Percentiles rank a stretch among this genome's conserved stretches.
phyloP scores from a whole-genome alignment of 805 yeast genomes.

The Saccharomycopsis microspora region DNA sequence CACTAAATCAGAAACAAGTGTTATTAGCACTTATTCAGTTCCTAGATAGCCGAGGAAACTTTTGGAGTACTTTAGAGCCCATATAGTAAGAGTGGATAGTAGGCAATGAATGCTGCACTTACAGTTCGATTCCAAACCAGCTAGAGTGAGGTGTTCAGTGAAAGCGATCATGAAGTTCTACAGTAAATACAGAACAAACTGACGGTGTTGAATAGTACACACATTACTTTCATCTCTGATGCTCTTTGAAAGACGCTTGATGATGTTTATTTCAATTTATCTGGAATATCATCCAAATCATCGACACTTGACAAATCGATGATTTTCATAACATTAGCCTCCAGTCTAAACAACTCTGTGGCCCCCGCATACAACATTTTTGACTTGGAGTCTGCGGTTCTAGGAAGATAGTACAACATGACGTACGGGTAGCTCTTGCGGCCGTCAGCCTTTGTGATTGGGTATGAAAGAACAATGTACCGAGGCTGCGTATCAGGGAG shows the following conservation, averaged over 20 bases:
- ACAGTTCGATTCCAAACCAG: too few relatives aligned
- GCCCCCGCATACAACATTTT: conserved; percentile 92
- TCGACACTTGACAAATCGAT: conserved; percentile 44
- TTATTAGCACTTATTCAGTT: too few relatives aligned
- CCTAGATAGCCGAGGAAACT: too few relatives aligned
- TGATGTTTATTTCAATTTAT: conserved; percentile 7
- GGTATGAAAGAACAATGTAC: conserved; percentile 66
- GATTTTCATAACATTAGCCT: conserved; percentile 56
- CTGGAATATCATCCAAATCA: conserved; percentile 51
- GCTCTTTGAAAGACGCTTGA: neutral
- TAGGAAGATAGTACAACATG: conserved; percentile 80
- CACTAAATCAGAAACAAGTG: too few relatives aligned
- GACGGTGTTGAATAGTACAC: too few relatives aligned
- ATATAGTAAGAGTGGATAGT: too few relatives aligned
- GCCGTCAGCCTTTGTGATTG: conserved; percentile 59
- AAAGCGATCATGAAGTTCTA: too few relatives aligned
- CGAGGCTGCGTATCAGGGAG: conserved; percentile 78
- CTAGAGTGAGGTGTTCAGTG: too few relatives aligned
- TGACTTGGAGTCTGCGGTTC: conserved; percentile 68
- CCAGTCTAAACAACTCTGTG: conserved; percentile 63
- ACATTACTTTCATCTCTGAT: too few relatives aligned
- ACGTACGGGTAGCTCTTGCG: conserved; percentile 65
- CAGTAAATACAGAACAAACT: too few relatives aligned
- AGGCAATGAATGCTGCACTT: too few relatives aligned
- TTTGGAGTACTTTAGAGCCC: too few relatives aligned